Evolutionary conservation across 2,329 filamentous ascomycete genomes (phyloP).

Genomic region (Colletotrichum sidae): DNA sequence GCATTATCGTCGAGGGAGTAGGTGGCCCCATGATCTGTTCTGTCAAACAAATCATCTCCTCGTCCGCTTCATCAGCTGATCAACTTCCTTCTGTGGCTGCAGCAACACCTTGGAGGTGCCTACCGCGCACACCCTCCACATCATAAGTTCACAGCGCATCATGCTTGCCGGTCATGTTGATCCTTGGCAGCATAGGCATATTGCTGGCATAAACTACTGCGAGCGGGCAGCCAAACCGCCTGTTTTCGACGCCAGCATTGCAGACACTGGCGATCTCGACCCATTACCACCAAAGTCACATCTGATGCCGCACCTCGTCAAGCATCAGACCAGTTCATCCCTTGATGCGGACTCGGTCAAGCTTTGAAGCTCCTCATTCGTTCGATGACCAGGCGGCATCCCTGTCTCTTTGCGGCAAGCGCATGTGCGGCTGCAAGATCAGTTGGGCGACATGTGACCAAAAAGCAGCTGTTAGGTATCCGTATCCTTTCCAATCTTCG

Average conservation of each 20-base stretch:
- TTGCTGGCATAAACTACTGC: no score
- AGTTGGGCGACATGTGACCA: no score
- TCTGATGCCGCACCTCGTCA: slow-evolving; percentile 12
- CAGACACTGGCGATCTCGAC: slow-evolving; percentile 4
- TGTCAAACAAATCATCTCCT: slow-evolving; percentile 19
- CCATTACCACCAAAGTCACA: slow-evolving; percentile 10
- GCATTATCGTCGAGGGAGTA: no score
- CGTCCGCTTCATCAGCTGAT: slow-evolving; percentile 23
- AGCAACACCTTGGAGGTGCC: slow-evolving; percentile 10
- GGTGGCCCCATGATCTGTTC: slow-evolving; percentile 20
- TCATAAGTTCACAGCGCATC: no score
- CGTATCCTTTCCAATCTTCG: slow-evolving; percentile 1
- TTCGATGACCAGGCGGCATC: not conserved
- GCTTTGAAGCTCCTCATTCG: not conserved
- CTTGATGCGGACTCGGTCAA: slow-evolving; percentile 22
- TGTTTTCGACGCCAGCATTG: not conserved
- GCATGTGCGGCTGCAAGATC: slow-evolving; percentile 8
- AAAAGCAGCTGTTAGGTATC: no score
- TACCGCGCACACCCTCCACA: not conserved
- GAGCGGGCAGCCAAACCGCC: no score
- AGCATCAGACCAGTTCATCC: slow-evolving; percentile 23
- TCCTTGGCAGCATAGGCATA: not conserved
- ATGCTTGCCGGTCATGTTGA: not conserved
- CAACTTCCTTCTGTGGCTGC: slow-evolving; percentile 30
- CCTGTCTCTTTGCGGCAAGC: slow-evolving; percentile 19